phyloP scores from a whole-genome alignment of 2,329 filamentous ascomycete genomes.

The Elsinoe perseae region DNA sequence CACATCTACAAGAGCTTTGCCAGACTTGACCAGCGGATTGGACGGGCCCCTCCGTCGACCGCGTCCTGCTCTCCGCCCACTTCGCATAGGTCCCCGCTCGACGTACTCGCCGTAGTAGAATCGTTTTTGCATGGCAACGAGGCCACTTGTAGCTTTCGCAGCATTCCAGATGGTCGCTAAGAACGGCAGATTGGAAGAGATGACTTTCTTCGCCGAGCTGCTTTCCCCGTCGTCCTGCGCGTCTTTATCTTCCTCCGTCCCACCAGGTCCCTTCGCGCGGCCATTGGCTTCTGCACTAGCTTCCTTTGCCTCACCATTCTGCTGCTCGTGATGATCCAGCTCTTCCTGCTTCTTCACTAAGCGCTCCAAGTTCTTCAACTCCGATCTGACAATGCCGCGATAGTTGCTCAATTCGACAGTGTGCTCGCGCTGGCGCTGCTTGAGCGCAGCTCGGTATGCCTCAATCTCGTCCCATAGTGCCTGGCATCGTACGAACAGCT shows the following conservation, averaged over 20 bases:
- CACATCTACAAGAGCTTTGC: constrained; percentile 52
- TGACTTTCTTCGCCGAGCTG: constrained; percentile 19
- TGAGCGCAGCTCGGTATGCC: constrained; percentile 31
- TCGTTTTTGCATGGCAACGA: constrained; percentile 51
- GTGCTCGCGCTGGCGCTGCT: constrained; percentile 30
- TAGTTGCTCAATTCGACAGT: constrained; percentile 31
- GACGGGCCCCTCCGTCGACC: constrained; percentile 24
- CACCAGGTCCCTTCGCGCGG: background rate
- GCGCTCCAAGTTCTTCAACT: constrained; percentile 28
- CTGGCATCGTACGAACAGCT: constrained; percentile 34
- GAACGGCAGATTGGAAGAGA: constrained; percentile 60
- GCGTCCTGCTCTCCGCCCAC: constrained; percentile 19
- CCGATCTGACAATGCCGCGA: constrained; percentile 29
- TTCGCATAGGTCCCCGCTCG: constrained; percentile 20
- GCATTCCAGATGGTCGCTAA: constrained; percentile 56
- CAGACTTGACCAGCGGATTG: constrained; percentile 36
- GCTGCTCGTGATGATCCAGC: constrained; percentile 14
- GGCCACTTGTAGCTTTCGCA: constrained; percentile 49
- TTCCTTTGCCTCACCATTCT: background rate
- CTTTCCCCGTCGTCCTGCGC: background rate
- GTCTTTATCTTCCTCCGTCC: background rate
- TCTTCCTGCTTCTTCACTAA: constrained; percentile 23
- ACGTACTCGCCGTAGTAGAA: constrained; percentile 38
- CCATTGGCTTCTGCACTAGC: background rate
- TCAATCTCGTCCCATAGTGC: constrained; percentile 36